Percentiles rank a stretch among this genome's conserved stretches.
Conservation (phyloP, 2,329 filamentous ascomycete species). For the Ophiocordyceps robertsii region DNA sequence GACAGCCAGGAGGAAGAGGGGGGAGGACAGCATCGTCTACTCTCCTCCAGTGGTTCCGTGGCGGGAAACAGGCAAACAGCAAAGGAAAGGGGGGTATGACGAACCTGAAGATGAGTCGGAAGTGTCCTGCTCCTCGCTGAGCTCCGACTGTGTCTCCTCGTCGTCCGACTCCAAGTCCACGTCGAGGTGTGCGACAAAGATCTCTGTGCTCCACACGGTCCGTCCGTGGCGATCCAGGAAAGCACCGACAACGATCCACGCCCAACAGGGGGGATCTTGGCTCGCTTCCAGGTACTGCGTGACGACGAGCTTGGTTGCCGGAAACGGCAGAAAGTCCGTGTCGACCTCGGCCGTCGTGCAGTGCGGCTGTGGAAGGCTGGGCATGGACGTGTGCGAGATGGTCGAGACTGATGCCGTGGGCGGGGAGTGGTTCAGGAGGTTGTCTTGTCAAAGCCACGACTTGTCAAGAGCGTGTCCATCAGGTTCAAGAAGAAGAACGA, state of each 20-base stretch:
- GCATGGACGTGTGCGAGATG: conserved; percentile 6
- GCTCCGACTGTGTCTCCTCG: conserved; percentile 6
- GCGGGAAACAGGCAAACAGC: conserved; percentile 3
- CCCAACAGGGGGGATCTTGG: conserved; percentile 23
- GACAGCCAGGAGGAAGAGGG: too few relatives aligned
- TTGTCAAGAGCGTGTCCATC: neutral
- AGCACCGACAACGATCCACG: conserved; percentile 30
- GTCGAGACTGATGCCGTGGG: neutral
- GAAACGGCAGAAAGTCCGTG: conserved; percentile 23
- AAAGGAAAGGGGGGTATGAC: conserved; percentile 1
- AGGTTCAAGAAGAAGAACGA: neutral
- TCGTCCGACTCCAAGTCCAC: conserved; percentile 12
- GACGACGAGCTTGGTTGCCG: conserved; percentile 31
- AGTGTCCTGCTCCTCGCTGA: conserved; percentile 2
- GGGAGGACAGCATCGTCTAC: too few relatives aligned
- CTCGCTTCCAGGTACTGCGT: conserved; percentile 25
- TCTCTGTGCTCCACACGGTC: conserved; percentile 31
- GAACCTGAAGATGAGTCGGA: conserved; percentile 8
- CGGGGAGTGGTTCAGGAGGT: neutral
- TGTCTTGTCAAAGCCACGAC: neutral
- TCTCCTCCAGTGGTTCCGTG: neutral
- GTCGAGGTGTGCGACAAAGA: conserved; percentile 22
- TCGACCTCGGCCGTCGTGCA: conserved; percentile 14
- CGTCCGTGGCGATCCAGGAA: conserved; percentile 30
- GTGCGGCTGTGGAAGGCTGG: conserved; percentile 4